Evolutionary conservation across 768 basidiomycete genomes (phyloP), one percentile per base, ranked within the genome.

Genomic region (Boletus subparvulus): DNA sequence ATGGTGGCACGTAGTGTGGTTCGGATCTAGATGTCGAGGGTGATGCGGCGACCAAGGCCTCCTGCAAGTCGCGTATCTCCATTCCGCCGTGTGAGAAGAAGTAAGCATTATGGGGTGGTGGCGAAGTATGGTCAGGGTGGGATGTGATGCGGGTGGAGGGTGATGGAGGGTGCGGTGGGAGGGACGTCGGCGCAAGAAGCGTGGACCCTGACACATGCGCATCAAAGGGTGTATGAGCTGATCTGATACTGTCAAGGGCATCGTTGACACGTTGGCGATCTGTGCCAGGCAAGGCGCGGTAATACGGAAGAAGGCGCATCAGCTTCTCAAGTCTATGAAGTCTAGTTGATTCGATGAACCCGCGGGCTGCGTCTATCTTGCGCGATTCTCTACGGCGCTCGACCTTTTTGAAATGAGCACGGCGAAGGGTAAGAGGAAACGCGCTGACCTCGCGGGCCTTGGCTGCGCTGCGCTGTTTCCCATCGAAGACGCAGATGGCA

Each of bases 401-500:
- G 32, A 75, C 66, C 90, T 91, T 7, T 50, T 48, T 47, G 37
- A 51, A 40, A 59, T 63, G 28, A 47, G 57, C 19, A 32, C 32
- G 33, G 19, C 3, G 17, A 39, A 39, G 21, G 35, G 24, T 30
- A 12, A 35, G 42, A 21, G 47, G 49, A 47, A 60, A 58, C 43
- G 33, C 42, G 66, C 78, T 49, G 52, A 88, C 91, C 81, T 94
- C 92, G 36, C 75, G 74, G 40, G 81, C 76, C 67, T 94, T 94
- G 12, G 92, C 91, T 16, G 68, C 48, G 65, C 73, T 84, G 24
- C 91, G 82, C 55, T 82, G 73, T 58, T 80, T 80, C 12, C 91
- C 92, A 63, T 94, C 91, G 62, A 93, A 94, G 1, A 94, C 84
- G 64, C 90, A 92, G 9, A 92, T 79, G 6, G 83, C 82, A 33